Evolutionary conservation across 2,329 filamentous ascomycete species (phyloP).

Genomic region (Phialophora expanda): DNA sequence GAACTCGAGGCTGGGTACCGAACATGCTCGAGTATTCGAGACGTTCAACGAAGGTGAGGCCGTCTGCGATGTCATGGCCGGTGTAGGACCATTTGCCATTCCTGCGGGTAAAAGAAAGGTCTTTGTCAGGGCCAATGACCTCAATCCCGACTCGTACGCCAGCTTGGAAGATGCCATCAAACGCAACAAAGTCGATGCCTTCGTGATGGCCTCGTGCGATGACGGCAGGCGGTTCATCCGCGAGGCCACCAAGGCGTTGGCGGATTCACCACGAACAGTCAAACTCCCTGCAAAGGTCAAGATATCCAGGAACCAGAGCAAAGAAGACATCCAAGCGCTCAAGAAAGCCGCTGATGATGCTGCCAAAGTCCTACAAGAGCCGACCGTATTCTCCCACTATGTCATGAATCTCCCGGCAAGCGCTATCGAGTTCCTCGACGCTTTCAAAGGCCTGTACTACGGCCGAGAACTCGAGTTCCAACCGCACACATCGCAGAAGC

Average conservation of each 20-base stretch:
- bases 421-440: conserved; percentile 80
- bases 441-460: conserved; percentile 80
- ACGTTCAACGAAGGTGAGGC: conserved; percentile 83
- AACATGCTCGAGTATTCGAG: conserved; percentile 79
- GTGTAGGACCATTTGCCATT: conserved; percentile 91
- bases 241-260: conserved; percentile 65
- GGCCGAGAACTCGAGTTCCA: conserved; percentile 69
- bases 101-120: conserved; percentile 88
- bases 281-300: conserved; percentile 55
- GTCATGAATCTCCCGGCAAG: conserved; percentile 97
- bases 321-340: conserved; percentile 40
- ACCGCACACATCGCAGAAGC: conserved; percentile 61
- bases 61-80: conserved; percentile 95
- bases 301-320: conserved; percentile 38
- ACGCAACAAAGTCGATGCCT: conserved; percentile 79
- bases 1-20: conserved; percentile 89
- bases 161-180: conserved; percentile 72
- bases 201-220: conserved; percentile 77
- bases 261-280: conserved; percentile 57
- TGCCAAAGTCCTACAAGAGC: conserved; percentile 57
- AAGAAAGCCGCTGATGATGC: conserved; percentile 35
- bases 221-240: conserved; percentile 84
- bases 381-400: conserved; percentile 84
- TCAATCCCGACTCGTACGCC: conserved; percentile 86
- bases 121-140: conserved; percentile 95